Percentiles rank a stretch among this genome's conserved stretches.
Evolutionary conservation across 2,329 filamentous ascomycete species (phyloP).

Genomic region (Hypoxylon sp.): DNA sequence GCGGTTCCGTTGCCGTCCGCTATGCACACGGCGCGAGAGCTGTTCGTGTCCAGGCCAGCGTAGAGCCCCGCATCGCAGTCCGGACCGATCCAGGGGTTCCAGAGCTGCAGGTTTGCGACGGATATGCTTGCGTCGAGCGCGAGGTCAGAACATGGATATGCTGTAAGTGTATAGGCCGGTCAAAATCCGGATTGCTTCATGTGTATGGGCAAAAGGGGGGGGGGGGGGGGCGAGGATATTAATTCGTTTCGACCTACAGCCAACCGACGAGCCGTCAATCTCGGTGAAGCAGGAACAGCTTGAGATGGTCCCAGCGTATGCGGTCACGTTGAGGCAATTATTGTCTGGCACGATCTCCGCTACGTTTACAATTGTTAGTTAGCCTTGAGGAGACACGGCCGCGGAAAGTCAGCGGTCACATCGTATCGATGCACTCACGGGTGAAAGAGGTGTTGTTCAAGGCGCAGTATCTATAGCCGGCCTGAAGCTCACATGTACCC

Average conservation of each 20-base stretch:
- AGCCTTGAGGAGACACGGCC: no score
- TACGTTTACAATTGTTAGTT: no score
- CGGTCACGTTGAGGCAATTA: background rate
- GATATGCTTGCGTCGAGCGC: no score
- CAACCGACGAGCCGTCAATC: background rate
- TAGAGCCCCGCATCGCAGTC: constrained; percentile 16
- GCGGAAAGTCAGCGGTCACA: no score
- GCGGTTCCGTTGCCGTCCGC: background rate
- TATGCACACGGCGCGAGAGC: background rate
- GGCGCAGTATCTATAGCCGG: constrained; percentile 3
- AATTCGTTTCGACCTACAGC: background rate
- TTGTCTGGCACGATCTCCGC: background rate
- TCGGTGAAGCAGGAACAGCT: constrained; percentile 10
- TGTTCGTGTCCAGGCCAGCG: background rate
- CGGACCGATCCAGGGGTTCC: constrained; percentile 17
- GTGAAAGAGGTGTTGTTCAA: background rate
- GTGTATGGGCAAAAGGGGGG: no score
- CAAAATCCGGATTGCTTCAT: no score
- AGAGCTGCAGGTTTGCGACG: background rate
- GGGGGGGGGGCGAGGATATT: no score
- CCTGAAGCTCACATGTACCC: background rate
- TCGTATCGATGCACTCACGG: no score
- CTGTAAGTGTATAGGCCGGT: no score
- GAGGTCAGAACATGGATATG: no score
- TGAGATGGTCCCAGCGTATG: background rate